These are phyloP conservation scores for Thalassiosira pacifica DNA, from an alignment of 352 stramenopile genomes.

Conservation along the genomic window DNA sequence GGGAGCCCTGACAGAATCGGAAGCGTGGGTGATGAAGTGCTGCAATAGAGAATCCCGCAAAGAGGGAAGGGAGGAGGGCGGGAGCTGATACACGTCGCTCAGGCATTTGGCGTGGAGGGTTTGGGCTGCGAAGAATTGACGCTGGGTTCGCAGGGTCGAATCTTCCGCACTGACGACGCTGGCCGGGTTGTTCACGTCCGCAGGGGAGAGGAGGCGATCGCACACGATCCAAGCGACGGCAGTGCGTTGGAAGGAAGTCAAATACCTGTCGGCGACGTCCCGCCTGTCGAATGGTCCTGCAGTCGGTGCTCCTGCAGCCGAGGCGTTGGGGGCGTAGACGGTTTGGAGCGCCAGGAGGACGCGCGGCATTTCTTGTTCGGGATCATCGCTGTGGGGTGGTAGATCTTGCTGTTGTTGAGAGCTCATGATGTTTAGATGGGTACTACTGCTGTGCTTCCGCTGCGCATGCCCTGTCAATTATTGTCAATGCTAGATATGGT, in stretches of 20 bases:
- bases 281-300: constrained; percentile 52
- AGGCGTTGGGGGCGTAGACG: constrained; percentile 71
- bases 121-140: constrained; percentile 85
- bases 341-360: constrained; percentile 76
- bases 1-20: constrained; percentile 15
- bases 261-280: constrained; percentile 80
- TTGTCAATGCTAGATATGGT: neutral
- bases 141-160: constrained; percentile 63
- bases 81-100: constrained; percentile 73
- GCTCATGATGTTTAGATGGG: no score
- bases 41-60: constrained; percentile 76
- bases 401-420: constrained; percentile 31
- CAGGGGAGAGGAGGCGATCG: constrained; percentile 68
- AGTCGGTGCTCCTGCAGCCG: neutral
- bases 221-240: constrained; percentile 81
- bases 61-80: constrained; percentile 56
- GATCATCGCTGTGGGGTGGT: constrained; percentile 68
- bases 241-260: constrained; percentile 81
- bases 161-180: constrained; percentile 17
- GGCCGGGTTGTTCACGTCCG: neutral
- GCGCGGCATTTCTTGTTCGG: constrained; percentile 74
- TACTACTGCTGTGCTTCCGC: no score
- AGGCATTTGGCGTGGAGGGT: constrained; percentile 85
- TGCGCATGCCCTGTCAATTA: neutral
- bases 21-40: constrained; percentile 67